phyloP scores from a whole-genome alignment of 805 yeast genomes.

The Kodamaea jinghongensis region DNA sequence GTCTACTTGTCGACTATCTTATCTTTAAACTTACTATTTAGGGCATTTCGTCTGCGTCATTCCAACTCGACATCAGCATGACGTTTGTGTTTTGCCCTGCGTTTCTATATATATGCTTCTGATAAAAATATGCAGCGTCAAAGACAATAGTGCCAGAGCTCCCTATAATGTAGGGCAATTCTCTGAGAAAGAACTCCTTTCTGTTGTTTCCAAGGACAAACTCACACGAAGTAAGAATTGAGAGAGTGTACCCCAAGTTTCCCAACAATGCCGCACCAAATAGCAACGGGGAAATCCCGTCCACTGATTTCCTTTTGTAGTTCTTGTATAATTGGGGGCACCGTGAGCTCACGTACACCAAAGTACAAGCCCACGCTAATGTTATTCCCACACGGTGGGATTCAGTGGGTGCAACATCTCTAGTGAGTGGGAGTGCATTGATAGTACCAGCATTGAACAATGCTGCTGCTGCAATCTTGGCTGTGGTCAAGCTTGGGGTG shows the following conservation, averaged over 20 bases:
- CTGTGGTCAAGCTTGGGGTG: slow-evolving; percentile 1
- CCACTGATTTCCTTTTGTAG: slow-evolving; percentile 73
- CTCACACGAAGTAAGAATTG: slow-evolving; percentile 66
- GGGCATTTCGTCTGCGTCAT: neutral
- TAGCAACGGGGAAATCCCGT: slow-evolving; percentile 78
- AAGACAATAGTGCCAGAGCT: slow-evolving; percentile 82
- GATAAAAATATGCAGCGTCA: slow-evolving; percentile 70
- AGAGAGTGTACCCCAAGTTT: slow-evolving; percentile 70
- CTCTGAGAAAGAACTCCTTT: slow-evolving; percentile 54
- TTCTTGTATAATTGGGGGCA: slow-evolving; percentile 83
- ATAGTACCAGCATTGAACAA: slow-evolving; percentile 14
- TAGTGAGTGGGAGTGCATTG: slow-evolving; percentile 12
- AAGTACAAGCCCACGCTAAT: slow-evolving; percentile 79
- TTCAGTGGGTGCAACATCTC: neutral
- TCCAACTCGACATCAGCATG: slow-evolving; percentile 10
- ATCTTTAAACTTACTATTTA: neutral
- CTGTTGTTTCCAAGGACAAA: slow-evolving; percentile 37
- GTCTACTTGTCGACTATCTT: too few relatives aligned
- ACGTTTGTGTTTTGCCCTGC: slow-evolving; percentile 9
- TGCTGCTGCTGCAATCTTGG: slow-evolving; percentile 12
- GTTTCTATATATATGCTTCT: slow-evolving; percentile 37
- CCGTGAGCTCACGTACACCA: slow-evolving; percentile 72
- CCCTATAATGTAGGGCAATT: slow-evolving; percentile 80
- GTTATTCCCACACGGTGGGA: slow-evolving; percentile 12
- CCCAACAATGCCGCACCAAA: slow-evolving; percentile 79